Conservation (phyloP, 371 early-diverging fungal genomes). For the Haplosporangium sp. region DNA sequence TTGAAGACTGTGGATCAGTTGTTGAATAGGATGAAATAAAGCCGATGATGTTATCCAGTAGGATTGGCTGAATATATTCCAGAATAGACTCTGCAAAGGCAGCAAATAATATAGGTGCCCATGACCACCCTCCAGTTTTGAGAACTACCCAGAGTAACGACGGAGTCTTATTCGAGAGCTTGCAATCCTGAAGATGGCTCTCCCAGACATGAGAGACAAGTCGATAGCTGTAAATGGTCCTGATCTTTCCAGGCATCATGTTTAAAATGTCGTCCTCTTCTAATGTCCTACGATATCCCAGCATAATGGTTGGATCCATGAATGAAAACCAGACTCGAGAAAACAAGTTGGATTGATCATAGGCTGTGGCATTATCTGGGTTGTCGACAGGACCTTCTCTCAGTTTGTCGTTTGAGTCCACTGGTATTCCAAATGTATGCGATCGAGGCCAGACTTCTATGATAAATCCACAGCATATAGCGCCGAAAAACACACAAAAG, state of each 20-base stretch:
- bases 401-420: neutral
- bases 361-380: conserved; percentile 18
- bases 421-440: neutral
- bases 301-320: conserved; percentile 25
- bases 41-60: conserved; percentile 27
- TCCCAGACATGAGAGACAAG: conserved; percentile 19
- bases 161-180: conserved; percentile 10
- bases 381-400: neutral
- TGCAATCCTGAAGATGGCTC: conserved; percentile 16
- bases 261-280: conserved; percentile 29
- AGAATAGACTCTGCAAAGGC: conserved; percentile 12
- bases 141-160: conserved; percentile 36
- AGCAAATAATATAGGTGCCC: conserved; percentile 18
- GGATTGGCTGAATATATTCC: conserved; percentile 21
- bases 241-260: conserved; percentile 25
- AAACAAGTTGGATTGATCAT: conserved; percentile 46
- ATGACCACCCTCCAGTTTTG: conserved; percentile 32
- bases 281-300: conserved; percentile 25
- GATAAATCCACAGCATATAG: conserved; percentile 18
- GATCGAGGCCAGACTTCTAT: conserved; percentile 35
- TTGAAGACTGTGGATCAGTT: conserved; percentile 7
- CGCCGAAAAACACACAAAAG: conserved; percentile 38
- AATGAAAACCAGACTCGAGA: conserved; percentile 41
- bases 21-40: conserved; percentile 29
- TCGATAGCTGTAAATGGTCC: conserved; percentile 15